Base-by-base conservation (phyloP, 768 basidiomycete genomes). In the Rhodotorula sphaerocarpa region DNA sequence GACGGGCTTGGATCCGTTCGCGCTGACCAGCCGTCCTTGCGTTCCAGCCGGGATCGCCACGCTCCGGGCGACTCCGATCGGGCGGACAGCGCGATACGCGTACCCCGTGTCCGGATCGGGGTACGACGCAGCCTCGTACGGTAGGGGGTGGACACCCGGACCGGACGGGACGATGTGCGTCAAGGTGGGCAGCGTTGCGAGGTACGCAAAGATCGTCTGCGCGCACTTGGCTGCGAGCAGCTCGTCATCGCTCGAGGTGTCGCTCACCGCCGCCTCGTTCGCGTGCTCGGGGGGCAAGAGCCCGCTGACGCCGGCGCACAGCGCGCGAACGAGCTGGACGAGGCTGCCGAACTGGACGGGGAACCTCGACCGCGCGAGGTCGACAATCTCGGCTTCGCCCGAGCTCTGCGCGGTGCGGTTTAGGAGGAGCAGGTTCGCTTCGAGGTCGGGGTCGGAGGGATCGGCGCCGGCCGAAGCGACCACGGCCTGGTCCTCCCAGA, bases 301-400 rank as follows among this genome's bases (percentile, higher is more conserved):
- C 14, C 59, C 58, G 3, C 31, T 33, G 1, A 48, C 55, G 21
- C 62, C 66, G 18, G 45, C 36, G 7, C 84, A 84, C 80, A 92
- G 83, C 3, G 88, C 79, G 12, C 87, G 82, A 2, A 91, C 79
- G 11, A 93, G 79, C 25, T 82, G 81, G 44, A 87, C 73, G 27
- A 92, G 80, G 0, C 84, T 82, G 30, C 79, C 78, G 65, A 86
- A 80, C 57, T 89, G 84, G 34, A 88, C 80, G 4, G 91, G 91
- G 75, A 90, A 96, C 4, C 88, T 82, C 14, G 86, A 82, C 5
- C 86, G 81, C 11, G 86, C 83, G 28, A 89, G 83, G 63, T 91
- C 89, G 57, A 96, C 81, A 53, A 92, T 81, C 41, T 87, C 86
- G 31, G 86, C 82, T 34, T 90, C 86, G 25, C 84, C 77, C 12